Evolutionary conservation across 2,329 filamentous ascomycete genomes (phyloP).

Genomic region (Colletotrichum sp.): DNA sequence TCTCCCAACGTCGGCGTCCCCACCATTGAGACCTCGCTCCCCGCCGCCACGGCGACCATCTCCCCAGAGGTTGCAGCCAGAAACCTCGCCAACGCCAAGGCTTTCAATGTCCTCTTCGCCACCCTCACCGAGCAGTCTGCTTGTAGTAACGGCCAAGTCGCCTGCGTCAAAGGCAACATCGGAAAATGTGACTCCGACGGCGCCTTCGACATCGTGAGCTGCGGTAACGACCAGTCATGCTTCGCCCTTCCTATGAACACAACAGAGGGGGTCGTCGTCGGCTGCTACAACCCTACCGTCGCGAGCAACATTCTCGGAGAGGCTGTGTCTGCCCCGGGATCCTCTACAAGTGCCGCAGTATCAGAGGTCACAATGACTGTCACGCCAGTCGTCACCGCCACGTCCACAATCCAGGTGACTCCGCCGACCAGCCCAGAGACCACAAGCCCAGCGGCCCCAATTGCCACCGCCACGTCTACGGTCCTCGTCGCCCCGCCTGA

Average conservation of each 20-base stretch:
- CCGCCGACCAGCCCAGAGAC: neutral
- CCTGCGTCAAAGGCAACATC: constrained; percentile 57
- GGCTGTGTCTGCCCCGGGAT: constrained; percentile 20
- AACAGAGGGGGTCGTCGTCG: constrained; percentile 51
- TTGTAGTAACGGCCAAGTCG: constrained; percentile 52
- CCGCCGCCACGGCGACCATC: constrained; percentile 44
- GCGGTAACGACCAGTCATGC: constrained; percentile 45
- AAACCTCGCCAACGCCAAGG: constrained; percentile 49
- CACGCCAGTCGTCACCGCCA: constrained; percentile 8
- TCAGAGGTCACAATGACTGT: constrained; percentile 7
- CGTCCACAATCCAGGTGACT: constrained; percentile 15
- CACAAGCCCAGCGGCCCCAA: neutral
- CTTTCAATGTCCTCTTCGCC: constrained; percentile 54
- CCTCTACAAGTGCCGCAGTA: neutral
- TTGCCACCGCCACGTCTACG: constrained; percentile 9
- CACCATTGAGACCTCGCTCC: constrained; percentile 41
- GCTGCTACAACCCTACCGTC: constrained; percentile 46
- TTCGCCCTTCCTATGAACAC: constrained; percentile 60
- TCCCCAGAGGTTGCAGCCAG: constrained; percentile 44
- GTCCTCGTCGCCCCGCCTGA: constrained; percentile 4
- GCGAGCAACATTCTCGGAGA: constrained; percentile 49
- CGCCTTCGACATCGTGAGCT: constrained; percentile 45
- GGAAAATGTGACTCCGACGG: constrained; percentile 49
- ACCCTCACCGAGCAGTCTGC: constrained; percentile 48
- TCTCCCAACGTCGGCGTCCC: constrained; percentile 43